phyloP scores from a whole-genome alignment of 495 filamentous ascomycete genomes.

The Talaromyces stipitatus region DNA sequence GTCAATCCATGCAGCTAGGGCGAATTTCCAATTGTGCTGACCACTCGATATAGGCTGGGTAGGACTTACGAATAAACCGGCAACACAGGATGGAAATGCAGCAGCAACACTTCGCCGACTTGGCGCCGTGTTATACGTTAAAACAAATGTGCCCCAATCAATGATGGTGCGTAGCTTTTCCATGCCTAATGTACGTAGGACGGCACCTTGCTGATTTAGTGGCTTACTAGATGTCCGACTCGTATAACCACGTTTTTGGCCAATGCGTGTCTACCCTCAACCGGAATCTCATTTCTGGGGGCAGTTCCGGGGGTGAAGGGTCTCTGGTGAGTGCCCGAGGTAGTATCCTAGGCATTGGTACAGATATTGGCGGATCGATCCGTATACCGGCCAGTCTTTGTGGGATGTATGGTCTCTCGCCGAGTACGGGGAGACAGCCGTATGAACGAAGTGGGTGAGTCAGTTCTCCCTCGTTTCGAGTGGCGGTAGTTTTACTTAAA shows the following conservation, averaged over 20 bases:
- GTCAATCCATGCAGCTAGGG: neutral
- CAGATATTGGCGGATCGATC: constrained; percentile 63
- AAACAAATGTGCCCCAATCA: constrained; percentile 54
- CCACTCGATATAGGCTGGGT: constrained; percentile 3
- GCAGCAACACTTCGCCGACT: constrained; percentile 22
- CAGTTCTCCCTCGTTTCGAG: neutral
- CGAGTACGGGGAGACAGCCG: constrained; percentile 52
- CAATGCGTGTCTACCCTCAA: constrained; percentile 53
- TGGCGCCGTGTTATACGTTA: constrained; percentile 51
- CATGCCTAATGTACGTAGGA: neutral
- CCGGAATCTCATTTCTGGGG: constrained; percentile 48
- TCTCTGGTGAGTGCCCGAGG: constrained; percentile 54
- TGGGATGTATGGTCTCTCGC: constrained; percentile 58
- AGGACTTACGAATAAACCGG: neutral
- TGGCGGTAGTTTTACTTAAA: neutral
- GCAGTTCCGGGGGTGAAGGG: constrained; percentile 60
- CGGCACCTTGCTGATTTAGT: neutral
- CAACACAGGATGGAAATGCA: neutral
- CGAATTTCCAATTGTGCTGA: neutral
- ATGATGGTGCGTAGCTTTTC: constrained; percentile 30
- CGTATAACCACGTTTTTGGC: constrained; percentile 35
- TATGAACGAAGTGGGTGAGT: constrained; percentile 9
- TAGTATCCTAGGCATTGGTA: constrained; percentile 57
- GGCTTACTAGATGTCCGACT: constrained; percentile 50
- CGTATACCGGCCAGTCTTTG: constrained; percentile 56